Conservation (phyloP, 257 asterid genomes). For the Craterostigma plantagineum region DNA sequence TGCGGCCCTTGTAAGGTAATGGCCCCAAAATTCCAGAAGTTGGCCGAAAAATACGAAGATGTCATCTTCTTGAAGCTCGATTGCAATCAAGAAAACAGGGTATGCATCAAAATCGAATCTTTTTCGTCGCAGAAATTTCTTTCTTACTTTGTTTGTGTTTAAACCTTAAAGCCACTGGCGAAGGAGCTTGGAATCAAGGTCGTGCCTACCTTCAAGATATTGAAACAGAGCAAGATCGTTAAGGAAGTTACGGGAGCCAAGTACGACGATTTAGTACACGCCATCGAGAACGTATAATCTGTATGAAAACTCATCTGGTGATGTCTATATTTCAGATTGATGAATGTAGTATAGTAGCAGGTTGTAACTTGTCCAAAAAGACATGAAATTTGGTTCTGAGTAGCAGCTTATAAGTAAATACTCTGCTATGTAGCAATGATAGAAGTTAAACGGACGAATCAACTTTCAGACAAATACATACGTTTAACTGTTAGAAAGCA, state of each 20-base stretch:
- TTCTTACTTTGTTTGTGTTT: background rate
- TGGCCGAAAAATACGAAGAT: conserved; percentile 46
- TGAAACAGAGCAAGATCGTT: conserved; percentile 45
- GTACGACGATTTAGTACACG: conserved; percentile 42
- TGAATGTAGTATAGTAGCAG: too few species aligned
- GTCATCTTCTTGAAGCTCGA: conserved; percentile 84
- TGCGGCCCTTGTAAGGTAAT: conserved; percentile 91
- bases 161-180: conserved; percentile 42
- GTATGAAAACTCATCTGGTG: too few species aligned
- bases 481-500: too few species aligned
- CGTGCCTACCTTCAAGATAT: conserved; percentile 88
- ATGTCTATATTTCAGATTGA: too few species aligned
- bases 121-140: background rate
- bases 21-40: conserved; percentile 54
- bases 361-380: too few species aligned
- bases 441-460: too few species aligned
- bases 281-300: conserved; percentile 41
- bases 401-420: too few species aligned
- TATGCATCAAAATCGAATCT: conserved; percentile 3
- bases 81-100: conserved; percentile 88
- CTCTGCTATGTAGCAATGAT: too few species aligned
- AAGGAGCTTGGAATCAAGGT: conserved; percentile 80
- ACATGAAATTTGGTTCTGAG: too few species aligned
- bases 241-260: conserved; percentile 85
- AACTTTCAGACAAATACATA: too few species aligned